Evolutionary conservation across 140 eudicot genomes (phyloP), one percentile per base, ranked within the genome.

Genomic region (Bidens hawaiensis): DNA sequence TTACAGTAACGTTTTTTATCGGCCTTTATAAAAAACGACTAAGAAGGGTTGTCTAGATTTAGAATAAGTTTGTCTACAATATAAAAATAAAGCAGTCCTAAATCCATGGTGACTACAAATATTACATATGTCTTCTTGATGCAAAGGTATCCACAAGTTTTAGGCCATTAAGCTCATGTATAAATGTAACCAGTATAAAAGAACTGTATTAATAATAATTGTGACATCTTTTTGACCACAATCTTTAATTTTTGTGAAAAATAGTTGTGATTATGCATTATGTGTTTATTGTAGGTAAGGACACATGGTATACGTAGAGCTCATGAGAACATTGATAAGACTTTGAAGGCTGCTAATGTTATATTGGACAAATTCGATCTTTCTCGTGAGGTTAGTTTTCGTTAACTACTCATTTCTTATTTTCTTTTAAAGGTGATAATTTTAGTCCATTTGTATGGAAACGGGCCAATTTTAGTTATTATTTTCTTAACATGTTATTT

Each of bases 291-390:
- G 78, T 66, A 88, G 94, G 72, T 84, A 55, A 73, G 90, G 74
- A 85, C 94, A 52, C 90, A 88, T 80, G 83, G 85, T 16, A 85
- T 88, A 55, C 78, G 94, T 62, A 75, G 82, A 78, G 94, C 96
- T 73, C 96, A 88, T 67, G 96, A 82, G 71, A 88, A 88, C 71
- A 88, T 88, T 67, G 94, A 88, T 60, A 88, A 58, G 77, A 82
- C 94, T 30, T 57, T 80, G 73, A 85, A 88, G 83, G 88, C 88
- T 73, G 85, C 94, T 41, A 87, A 88, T 47, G 85, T 72, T 63
- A 78, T 88, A 72, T 70, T 85, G 70, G 47, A 81, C 43, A 85
- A 71, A 71, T 88, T 88, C 45, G 88, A 88, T 73, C 70, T 80
- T 60, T 78, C 88, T 77, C 94, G 88, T 27, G 83, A 88, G 83